A percentile compares a stretch with the other conserved stretches of the same genome.
phyloP scores from a whole-genome alignment of 768 basidiomycete genomes.

The Leccinellum albellum region DNA sequence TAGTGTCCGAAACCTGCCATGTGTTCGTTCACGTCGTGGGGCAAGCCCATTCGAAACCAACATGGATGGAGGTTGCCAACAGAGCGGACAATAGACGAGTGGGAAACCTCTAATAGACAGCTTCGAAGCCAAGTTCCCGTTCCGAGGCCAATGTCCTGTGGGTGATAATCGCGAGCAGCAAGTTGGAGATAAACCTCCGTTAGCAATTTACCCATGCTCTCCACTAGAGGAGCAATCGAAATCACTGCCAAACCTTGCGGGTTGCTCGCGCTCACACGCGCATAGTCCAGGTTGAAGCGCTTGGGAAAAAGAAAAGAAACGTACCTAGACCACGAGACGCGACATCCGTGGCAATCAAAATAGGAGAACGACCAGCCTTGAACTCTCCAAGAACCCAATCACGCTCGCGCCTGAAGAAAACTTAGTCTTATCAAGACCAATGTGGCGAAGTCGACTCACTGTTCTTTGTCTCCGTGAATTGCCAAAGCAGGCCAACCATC shows the following conservation, averaged over 20 bases:
- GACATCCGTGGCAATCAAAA: slow-evolving; percentile 98
- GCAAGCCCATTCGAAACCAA: slow-evolving; percentile 22
- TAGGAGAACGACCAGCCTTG: slow-evolving; percentile 95
- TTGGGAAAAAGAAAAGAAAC: slow-evolving; percentile 46
- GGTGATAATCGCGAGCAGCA: slow-evolving; percentile 24
- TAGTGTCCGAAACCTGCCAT: slow-evolving; percentile 22
- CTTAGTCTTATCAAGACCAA: background rate
- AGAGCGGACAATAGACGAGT: slow-evolving; percentile 22
- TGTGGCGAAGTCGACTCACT: slow-evolving; percentile 50
- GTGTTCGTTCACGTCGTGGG: slow-evolving; percentile 18
- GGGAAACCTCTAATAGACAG: slow-evolving; percentile 18
- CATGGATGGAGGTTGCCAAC: slow-evolving; percentile 18
- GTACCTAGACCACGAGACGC: slow-evolving; percentile 99
- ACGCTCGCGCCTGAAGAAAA: slow-evolving; percentile 73
- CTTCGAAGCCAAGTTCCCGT: slow-evolving; percentile 16
- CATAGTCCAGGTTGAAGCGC: slow-evolving; percentile 31
- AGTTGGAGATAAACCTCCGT: slow-evolving; percentile 11
- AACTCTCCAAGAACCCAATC: slow-evolving; percentile 99
- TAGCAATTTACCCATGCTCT: slow-evolving; percentile 25
- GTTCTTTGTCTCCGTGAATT: slow-evolving; percentile 99
- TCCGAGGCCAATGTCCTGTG: slow-evolving; percentile 25
- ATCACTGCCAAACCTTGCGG: slow-evolving; percentile 26
- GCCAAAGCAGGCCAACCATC: slow-evolving; percentile 99
- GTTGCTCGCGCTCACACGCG: slow-evolving; percentile 31
- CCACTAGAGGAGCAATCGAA: slow-evolving; percentile 18